Base-by-base conservation (phyloP, 768 basidiomycete genomes). In the Pleurotus pulmonarius region DNA sequence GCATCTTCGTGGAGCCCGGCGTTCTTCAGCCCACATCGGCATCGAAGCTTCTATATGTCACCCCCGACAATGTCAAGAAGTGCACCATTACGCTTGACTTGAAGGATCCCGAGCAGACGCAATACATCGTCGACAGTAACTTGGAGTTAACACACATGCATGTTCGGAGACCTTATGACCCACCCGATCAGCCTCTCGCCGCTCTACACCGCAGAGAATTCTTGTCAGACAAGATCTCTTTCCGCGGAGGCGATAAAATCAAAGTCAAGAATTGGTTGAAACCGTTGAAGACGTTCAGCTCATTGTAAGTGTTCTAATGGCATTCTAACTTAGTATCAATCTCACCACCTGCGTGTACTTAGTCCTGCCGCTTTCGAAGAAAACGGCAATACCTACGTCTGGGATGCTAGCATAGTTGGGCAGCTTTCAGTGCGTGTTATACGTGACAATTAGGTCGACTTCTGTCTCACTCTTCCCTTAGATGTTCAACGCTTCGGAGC, bases 291-390 rank as follows among this genome's bases (percentile, higher is more conserved):
- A 59, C 62, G 1, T 52, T 63, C 16, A 46, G 45, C n/a, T 44
- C 49, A 15, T 65, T 65, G 65, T 64, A 39, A 29, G 66, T 62
- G 18, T 20, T 49, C 41, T 15, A 15, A 18, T 16, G 22, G 16
- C 6, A 15, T 41, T 55, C 39, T 34, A 22, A 20, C 20, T 20
- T 20, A 20, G 20, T 37, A 24, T 18, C 12, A 37, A 25, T 29
- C 2, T 52, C 38, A 45, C 29, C 22, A 46, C 24, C 43, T 26
- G 18, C 4, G 24, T 16, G 29, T 11, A 34, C 9, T 18, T 43
- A 68, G 66, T 52, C 67, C 67, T 13, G 62, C 63, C 8, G 60
- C 66, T 1, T 67, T 68, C 29, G 59, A 67, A 44, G 63, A 56
- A 43, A 11, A 55, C 5, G 63, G 58, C n/a, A 46, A 55, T 8